Percentiles rank a stretch among this genome's conserved stretches.
Conservation (phyloP, 2,329 filamentous ascomycete genomes). For the Colletotrichum sp. region DNA sequence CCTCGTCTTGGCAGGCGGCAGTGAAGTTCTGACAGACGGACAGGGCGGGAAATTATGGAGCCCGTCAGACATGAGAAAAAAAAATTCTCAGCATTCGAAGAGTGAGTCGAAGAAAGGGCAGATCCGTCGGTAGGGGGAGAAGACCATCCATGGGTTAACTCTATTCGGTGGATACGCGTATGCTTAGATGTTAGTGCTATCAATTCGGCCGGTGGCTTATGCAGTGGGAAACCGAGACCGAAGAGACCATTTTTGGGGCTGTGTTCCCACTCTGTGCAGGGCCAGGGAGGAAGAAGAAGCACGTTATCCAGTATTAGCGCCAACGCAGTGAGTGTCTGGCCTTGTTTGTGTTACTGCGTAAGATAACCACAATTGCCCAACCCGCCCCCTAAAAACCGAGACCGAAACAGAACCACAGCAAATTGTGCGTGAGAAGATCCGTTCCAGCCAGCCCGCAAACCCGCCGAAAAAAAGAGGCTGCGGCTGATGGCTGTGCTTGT, state of each 20-base stretch:
- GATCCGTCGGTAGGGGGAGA: background rate
- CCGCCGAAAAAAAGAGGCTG: background rate
- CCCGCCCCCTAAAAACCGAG: background rate
- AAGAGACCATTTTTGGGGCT: background rate
- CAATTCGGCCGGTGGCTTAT: background rate
- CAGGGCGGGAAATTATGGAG: background rate
- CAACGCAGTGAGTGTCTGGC: background rate
- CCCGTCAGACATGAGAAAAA: background rate
- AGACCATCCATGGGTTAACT: background rate
- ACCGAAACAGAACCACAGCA: background rate
- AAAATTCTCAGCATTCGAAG: background rate
- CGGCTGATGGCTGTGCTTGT: background rate
- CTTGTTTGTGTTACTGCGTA: background rate
- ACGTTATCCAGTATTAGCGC: background rate
- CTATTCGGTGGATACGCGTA: slow-evolving; percentile 1
- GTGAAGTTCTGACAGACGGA: background rate
- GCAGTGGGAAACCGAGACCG: slow-evolving; percentile 11
- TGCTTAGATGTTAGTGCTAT: background rate
- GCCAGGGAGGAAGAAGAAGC: background rate
- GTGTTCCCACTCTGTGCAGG: background rate
- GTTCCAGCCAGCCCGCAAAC: background rate
- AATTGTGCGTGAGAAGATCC: background rate
- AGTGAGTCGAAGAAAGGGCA: background rate
- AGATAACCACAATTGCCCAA: background rate
- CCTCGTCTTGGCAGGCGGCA: background rate